Percentiles rank a stretch among this genome's conserved stretches.
Evolutionary conservation across 1,284 basidiomycete genomes (phyloP).

Genomic region (Cryptococcus sp.): DNA sequence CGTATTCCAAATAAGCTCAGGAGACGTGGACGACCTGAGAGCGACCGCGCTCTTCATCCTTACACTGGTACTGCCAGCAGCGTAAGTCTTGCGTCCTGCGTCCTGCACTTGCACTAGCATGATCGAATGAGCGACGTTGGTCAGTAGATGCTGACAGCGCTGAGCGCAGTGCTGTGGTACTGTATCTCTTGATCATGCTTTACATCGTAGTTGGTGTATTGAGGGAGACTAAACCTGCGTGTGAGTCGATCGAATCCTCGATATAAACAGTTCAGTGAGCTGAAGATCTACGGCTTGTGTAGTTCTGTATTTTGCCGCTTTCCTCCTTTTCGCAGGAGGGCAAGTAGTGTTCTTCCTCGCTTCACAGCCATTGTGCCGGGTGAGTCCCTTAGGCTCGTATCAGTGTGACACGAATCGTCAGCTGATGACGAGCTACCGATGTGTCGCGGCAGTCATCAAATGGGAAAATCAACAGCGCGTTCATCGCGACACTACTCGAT

Average conservation of each 20-base stretch:
- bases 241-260: conserved; percentile 32
- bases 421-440: not conserved
- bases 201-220: conserved; percentile 72
- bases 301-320: conserved; percentile 58
- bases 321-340: conserved; percentile 67
- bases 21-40: conserved; percentile 56
- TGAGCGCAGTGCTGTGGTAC: conserved; percentile 61
- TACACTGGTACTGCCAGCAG: conserved; percentile 79
- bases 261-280: not conserved
- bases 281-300: not conserved
- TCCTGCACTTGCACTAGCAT: not conserved
- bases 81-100: conserved; percentile 55
- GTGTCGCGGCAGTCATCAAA: conserved; percentile 59
- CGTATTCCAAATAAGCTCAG: conserved; percentile 58
- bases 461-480: conserved; percentile 73
- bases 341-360: conserved; percentile 79
- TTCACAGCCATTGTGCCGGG: conserved; percentile 71
- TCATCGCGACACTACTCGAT: conserved; percentile 66
- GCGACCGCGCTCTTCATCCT: conserved; percentile 74
- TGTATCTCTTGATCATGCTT: conserved; percentile 71
- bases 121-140: not conserved
- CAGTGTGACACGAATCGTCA: not conserved
- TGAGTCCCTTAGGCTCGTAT: conserved; percentile 50
- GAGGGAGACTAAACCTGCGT: conserved; percentile 70
- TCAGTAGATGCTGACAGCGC: not conserved